Conservation (phyloP, 768 basidiomycete species). For the Russula sp. region DNA sequence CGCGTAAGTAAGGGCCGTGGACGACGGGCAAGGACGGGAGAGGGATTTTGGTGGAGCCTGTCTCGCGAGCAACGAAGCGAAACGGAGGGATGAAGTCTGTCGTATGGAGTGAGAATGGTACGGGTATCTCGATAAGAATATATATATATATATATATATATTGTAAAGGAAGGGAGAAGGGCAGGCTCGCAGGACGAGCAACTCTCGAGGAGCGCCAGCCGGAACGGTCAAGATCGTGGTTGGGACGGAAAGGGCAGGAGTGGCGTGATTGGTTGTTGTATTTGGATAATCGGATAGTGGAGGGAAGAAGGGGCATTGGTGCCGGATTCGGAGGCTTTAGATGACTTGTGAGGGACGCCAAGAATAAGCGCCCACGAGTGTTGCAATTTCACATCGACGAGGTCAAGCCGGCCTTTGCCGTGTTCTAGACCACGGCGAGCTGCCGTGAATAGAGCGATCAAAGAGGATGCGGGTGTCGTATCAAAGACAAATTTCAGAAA, state of each 20-base stretch:
- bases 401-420: slow-evolving; percentile 11
- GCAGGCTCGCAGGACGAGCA: background rate
- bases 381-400: slow-evolving; percentile 11
- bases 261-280: background rate
- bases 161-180: too few relatives aligned
- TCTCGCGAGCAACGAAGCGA: slow-evolving; percentile 12
- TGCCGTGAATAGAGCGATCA: background rate
- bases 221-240: background rate
- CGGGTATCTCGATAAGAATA: slow-evolving; percentile 10
- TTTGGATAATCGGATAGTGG: slow-evolving; percentile 27
- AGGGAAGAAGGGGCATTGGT: background rate
- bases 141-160: too few relatives aligned
- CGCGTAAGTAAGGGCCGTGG: slow-evolving; percentile 20
- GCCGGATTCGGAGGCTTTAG: slow-evolving; percentile 21
- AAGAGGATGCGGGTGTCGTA: background rate
- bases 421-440: slow-evolving; percentile 11
- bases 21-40: too few relatives aligned
- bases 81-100: background rate
- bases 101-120: background rate
- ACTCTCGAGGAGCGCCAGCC: background rate
- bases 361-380: background rate
- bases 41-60: background rate
- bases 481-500: slow-evolving; percentile 1
- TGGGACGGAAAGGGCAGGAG: slow-evolving; percentile 2
- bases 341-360: background rate